A percentile compares a stretch with the other conserved stretches of the same genome.
These are phyloP conservation scores for Xylaria sp. DNA, from an alignment of 2,329 filamentous ascomycete species.

Conservation along the genomic window DNA sequence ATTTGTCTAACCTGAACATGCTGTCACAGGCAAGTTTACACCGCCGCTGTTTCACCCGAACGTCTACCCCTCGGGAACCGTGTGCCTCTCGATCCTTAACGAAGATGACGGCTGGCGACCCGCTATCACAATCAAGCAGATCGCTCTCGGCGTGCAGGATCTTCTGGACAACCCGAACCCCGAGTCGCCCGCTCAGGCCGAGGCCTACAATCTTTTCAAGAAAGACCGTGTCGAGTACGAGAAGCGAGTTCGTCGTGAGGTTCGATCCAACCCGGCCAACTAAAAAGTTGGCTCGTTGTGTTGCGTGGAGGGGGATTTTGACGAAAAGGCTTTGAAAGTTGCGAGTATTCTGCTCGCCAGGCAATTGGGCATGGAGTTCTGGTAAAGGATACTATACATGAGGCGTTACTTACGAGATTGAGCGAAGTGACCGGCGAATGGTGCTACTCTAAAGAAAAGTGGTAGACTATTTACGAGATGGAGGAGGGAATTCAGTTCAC, in stretches of 20 bases:
- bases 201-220: conserved; percentile 96
- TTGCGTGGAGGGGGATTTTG: neutral
- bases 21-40: conserved; percentile 75
- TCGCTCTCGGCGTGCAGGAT: conserved; percentile 91
- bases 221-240: conserved; percentile 85
- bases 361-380: conserved; percentile 20
- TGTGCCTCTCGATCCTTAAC: conserved; percentile 94
- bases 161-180: conserved; percentile 95
- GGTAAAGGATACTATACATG: conserved; percentile 19
- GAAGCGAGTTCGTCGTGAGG: conserved; percentile 76
- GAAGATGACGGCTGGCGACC: conserved; percentile 99
- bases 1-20: conserved; percentile 9
- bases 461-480: conserved; percentile 12
- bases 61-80: conserved; percentile 95
- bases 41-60: conserved; percentile 97
- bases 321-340: neutral
- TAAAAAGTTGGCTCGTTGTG: conserved; percentile 4
- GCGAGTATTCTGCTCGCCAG: conserved; percentile 4
- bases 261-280: conserved; percentile 77
- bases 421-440: neutral
- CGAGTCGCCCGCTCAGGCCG: conserved; percentile 91
- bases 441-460: conserved; percentile 1
- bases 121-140: conserved; percentile 97
- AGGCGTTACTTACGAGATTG: conserved; percentile 20
- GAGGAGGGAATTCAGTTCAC: neutral